Evolutionary conservation across 805 yeast genomes (phyloP), one percentile per base, ranked within the genome.

Genomic region (Isabelozyma pseudorhagii): DNA sequence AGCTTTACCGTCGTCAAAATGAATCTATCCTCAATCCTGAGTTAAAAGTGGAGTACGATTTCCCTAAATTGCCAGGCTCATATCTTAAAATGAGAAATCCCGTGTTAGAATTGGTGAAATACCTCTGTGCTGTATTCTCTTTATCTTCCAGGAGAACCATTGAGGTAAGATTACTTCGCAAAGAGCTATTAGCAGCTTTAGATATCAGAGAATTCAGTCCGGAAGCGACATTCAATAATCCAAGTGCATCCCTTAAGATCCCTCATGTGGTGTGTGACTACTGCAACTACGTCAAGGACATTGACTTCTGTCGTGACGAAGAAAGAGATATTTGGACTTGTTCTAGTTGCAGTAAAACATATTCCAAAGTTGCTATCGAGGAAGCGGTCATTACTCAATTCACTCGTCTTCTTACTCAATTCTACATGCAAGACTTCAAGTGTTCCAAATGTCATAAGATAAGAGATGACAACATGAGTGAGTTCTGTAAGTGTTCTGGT

Each of bases 401-500:
- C 44, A 75, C 79, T 56, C 72, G 78, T 52, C 60, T 77, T 25
- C 51, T 88, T 1, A 76, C 84, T n/a, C 69, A 74, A 46, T 94
- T 79, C 66, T 81, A 82, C 63, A 72, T 79, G 18, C 99, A 94
- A 67, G 98, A 93, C 66, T 72, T 87, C 58, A 81, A 79, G 57
- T 94, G 99, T 66, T 62, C 71, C 14, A 90, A 88, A 61, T 94
- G 99, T 67, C 77, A 80, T 25, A 80, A 74, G 49, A 72, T 89
- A 49, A 82, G 82, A 58, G 82, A 80, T 36, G 85, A 81, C 56
- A 84, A 85, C 53, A 75, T 94, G 79, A 79, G 90, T 31, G 74
- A 74, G 29, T 83, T 83, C 63, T 96, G 99, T 67, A 68, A 80
- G 17, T 94, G 99, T 64, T 93, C 99, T 0, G 99, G 99, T 8